Conservation (phyloP, 371 early-diverging fungal species). For the Lichtheimia ornata region DNA sequence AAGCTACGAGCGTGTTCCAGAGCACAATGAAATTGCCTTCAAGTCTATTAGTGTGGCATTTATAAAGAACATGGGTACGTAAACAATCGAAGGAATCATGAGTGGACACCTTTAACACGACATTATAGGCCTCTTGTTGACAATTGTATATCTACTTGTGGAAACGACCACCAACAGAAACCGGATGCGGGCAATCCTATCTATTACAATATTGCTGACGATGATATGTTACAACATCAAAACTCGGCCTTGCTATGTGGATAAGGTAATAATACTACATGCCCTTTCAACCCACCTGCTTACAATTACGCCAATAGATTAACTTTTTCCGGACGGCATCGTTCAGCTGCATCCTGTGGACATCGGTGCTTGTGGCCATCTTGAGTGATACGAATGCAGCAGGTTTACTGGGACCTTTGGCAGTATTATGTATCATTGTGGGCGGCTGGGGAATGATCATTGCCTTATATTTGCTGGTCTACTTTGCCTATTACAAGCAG, state of each 20-base stretch:
- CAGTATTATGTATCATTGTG: conserved; percentile 53
- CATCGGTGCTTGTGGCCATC: conserved; percentile 54
- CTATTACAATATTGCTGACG: conserved; percentile 55
- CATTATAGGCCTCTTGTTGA: conserved; percentile 44
- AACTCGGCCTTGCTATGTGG: conserved; percentile 59
- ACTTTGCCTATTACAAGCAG: conserved; percentile 43
- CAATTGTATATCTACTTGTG: conserved; percentile 56
- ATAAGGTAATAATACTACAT: conserved; percentile 33
- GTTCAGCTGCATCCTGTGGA: conserved; percentile 61
- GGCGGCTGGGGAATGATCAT: conserved; percentile 58
- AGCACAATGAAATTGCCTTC: conserved; percentile 70
- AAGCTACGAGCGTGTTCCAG: conserved; percentile 69
- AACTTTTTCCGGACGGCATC: conserved; percentile 63
- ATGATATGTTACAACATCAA: conserved; percentile 68
- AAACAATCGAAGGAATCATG: not conserved
- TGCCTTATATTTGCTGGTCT: conserved; percentile 44
- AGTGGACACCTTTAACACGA: not conserved
- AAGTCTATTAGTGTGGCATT: conserved; percentile 71
- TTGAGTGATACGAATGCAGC: conserved; percentile 50
- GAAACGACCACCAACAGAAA: conserved; percentile 56
- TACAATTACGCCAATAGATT: conserved; percentile 25
- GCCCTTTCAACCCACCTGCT: not conserved
- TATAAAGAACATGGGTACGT: conserved; percentile 70
- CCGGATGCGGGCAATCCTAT: conserved; percentile 56
- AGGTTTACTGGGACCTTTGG: conserved; percentile 45